Evolutionary conservation across 495 filamentous ascomycete species (phyloP).

Genomic region (Talaromyces borbonicus): DNA sequence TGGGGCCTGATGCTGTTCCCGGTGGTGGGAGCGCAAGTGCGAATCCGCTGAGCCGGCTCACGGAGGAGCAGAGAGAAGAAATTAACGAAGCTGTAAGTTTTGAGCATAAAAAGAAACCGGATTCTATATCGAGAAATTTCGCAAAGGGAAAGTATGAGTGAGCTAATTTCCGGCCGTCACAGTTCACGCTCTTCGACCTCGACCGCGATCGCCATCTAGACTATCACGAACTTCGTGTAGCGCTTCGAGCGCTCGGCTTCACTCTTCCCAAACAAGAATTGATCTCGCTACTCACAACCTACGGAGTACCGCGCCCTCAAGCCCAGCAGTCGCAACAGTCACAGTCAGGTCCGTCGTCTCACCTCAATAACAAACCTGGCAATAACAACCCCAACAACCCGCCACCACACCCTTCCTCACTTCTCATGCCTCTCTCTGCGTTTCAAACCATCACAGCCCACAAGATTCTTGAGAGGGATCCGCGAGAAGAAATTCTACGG

Average conservation of each 20-base stretch:
- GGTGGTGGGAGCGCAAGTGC: constrained; percentile 14
- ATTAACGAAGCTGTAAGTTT: constrained; percentile 77
- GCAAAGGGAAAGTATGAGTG: background rate
- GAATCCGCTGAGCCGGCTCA: constrained; percentile 46
- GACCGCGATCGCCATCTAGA: constrained; percentile 91
- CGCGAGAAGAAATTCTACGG: constrained; percentile 79
- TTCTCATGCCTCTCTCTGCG: constrained; percentile 59
- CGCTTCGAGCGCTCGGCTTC: constrained; percentile 93
- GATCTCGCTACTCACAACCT: constrained; percentile 58
- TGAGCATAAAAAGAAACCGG: background rate
- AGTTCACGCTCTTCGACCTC: constrained; percentile 96
- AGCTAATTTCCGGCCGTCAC: constrained; percentile 11
- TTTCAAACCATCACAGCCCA: constrained; percentile 74
- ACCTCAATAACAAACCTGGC: constrained; percentile 5
- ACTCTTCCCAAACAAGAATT: constrained; percentile 78
- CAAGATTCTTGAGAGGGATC: constrained; percentile 72
- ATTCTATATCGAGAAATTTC: background rate
- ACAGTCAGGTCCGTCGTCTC: constrained; percentile 8
- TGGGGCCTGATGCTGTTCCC: constrained; percentile 5
- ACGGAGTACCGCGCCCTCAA: constrained; percentile 53
- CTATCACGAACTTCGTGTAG: constrained; percentile 97
- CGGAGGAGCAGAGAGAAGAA: constrained; percentile 81
- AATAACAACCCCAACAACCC: constrained; percentile 15
- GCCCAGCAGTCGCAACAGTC: constrained; percentile 29
- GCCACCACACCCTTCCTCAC: constrained; percentile 39